Base-by-base conservation (phyloP, 169 alveolate species). In the Toxoplasma gondii region DNA sequence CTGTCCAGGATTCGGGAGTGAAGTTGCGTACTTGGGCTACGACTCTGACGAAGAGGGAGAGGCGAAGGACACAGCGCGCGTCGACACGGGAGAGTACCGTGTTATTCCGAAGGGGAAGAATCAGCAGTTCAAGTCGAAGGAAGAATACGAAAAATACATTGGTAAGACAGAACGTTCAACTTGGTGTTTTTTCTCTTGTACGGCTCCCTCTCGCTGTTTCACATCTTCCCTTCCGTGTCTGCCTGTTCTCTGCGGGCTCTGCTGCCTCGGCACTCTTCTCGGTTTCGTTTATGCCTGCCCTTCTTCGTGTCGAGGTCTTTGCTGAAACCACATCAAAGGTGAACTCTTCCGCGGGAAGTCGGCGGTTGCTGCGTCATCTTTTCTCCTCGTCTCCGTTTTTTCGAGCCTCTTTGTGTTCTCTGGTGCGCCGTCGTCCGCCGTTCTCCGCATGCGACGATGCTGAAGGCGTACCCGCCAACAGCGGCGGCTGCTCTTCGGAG, bases 111-210 rank as follows among this genome's bases (percentile, higher is more conserved):
- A 44, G 38, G 67, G 41, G 7, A 82, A 82, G 41, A 39, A 82
- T 38, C 90, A 81, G 88, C 88, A 82, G 39, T 82, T 82, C 67
- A 44, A 82, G 12, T 43, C 70, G 27, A 82, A 82, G 90, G 90
- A 82, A 82, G 90, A 82, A 29, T 82, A 82, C 90, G 90, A 82
- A n/a, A 82, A 82, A n/a, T 82, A 82, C 67, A 39, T 82, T n/a
- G 90, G 90, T 82, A 82, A 38, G 90, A 24, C 78, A 54, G 69
- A 12, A 4, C 27, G 0, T 64, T 24, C 78, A 19, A 31, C 27
- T 24, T 64, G 34, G 78, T 0, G 24, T 0, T 4, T 9, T 64
- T 31, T 64, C n/a, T 64, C 34, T 64, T 64, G 12, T 5, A 1
- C 16, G 58, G 27, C 27, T 49, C 27, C 12, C 9, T 64, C 36